Evolutionary conservation across 257 asterid species (phyloP), one percentile per base, ranked within the genome.

Genomic region (Capsicum pubescens): DNA sequence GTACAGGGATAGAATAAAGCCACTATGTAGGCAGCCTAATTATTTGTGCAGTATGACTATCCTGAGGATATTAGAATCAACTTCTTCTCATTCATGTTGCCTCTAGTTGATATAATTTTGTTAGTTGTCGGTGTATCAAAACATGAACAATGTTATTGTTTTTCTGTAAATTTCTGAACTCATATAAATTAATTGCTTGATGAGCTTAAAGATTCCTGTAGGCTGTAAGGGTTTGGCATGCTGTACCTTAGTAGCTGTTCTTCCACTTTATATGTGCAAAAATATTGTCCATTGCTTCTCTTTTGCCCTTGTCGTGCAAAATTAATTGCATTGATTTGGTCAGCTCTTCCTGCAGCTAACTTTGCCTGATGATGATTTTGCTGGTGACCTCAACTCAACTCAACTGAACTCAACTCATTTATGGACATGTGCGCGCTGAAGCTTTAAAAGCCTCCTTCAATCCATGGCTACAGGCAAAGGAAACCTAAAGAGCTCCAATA

Each of bases 81-180:
- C 79, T 71, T 26, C 35, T 69, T 71, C 80, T n/a, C 60, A 19
- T 72, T 72, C 42, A 7, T 6, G n/a, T 69, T 39, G 77, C 77
- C 77, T 69, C 77, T 69, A 69, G 77, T 16, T 69, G 55, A 69
- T 48, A 72, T 13, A 48, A 19, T 72, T 48, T 72, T 72, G 60
- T 72, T 72, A 19, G 11, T 11, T 48, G 17, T 48, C 13, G 3
- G 42, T 19, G 58, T 11, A 19, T 19, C n/a, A 72, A 72, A 71
- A 72, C 9, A 48, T 48, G 60, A 72, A 19, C 12, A 12, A 9
- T n/a, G 59, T 72, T 35, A 13, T 14, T 67, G 36, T 19, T 61
- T 61, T 36, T 60, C 6, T 3, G 35, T 8, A n/a, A 60, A 66
- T 66, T 13, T 66, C 72, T 66, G 72, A 32, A 66, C 17, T 32